These are phyloP conservation scores for Xerocomellus amylosporus DNA, from an alignment of 768 basidiomycete species.

Conservation along the genomic window DNA sequence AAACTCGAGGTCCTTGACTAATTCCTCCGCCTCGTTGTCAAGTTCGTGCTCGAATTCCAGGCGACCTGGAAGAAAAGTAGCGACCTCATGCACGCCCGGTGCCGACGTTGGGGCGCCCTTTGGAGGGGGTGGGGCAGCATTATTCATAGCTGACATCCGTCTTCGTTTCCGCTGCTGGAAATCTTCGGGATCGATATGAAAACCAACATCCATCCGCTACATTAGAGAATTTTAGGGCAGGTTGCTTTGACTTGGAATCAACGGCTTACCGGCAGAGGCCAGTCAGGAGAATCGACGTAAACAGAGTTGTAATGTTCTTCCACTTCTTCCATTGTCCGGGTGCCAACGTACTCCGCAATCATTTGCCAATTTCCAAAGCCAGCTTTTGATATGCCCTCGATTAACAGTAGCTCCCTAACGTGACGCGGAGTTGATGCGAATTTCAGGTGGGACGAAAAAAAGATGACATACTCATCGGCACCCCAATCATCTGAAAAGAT, in stretches of 20 bases:
- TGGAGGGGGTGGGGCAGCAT: constrained; percentile 50
- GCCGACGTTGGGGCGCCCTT: constrained; percentile 83
- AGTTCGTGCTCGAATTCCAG: constrained; percentile 97
- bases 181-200: constrained; percentile 72
- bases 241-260: constrained; percentile 1
- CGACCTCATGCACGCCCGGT: constrained; percentile 89
- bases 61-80: constrained; percentile 92
- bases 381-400: constrained; percentile 83
- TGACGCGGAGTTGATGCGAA: constrained; percentile 3
- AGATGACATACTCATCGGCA: constrained; percentile 80
- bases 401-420: constrained; percentile 77
- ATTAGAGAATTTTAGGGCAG: neutral
- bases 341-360: constrained; percentile 92
- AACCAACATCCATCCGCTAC: constrained; percentile 49
- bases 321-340: constrained; percentile 90
- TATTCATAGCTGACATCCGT: constrained; percentile 79
- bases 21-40: constrained; percentile 94
- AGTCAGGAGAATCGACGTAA: constrained; percentile 74
- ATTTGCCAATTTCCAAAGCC: constrained; percentile 97
- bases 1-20: constrained; percentile 95
- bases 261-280: constrained; percentile 74
- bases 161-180: constrained; percentile 89
- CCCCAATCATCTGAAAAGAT: constrained; percentile 97
- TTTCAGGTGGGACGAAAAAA: neutral
- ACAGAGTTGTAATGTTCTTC: constrained; percentile 82